Conservation (phyloP, 1,139 yeast species). For the Scheffersomyces stambukii region DNA sequence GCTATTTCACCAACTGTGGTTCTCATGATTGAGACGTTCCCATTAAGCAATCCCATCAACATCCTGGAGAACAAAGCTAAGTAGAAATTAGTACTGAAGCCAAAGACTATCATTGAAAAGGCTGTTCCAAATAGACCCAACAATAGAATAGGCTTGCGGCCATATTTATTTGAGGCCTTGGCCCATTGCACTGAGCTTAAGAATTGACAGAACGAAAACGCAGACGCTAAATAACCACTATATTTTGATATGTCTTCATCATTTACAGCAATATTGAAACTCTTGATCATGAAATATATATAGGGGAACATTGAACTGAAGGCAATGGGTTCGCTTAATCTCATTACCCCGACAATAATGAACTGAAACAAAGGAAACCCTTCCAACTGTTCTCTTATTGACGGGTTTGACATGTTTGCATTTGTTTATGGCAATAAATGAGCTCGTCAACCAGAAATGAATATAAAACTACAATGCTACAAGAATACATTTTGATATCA, state of each 20-base stretch:
- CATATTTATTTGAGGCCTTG: slow-evolving; percentile 46
- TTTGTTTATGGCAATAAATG: not conserved
- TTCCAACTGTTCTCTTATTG: slow-evolving; percentile 17
- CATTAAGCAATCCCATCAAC: slow-evolving; percentile 54
- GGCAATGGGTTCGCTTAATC: slow-evolving; percentile 60
- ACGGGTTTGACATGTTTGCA: slow-evolving; percentile 4
- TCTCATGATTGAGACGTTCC: slow-evolving; percentile 58
- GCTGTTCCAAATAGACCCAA: slow-evolving; percentile 51
- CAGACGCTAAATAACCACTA: slow-evolving; percentile 56
- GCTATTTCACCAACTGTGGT: slow-evolving; percentile 61
- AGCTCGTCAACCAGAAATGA: too few relatives aligned
- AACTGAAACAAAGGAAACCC: slow-evolving; percentile 54
- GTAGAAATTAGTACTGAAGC: slow-evolving; percentile 47
- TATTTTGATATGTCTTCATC: slow-evolving; percentile 52
- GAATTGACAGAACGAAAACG: slow-evolving; percentile 53
- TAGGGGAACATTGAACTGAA: slow-evolving; percentile 64
- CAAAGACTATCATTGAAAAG: slow-evolving; percentile 45
- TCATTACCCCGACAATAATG: slow-evolving; percentile 37
- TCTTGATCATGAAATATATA: slow-evolving; percentile 59
- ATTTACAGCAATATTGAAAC: slow-evolving; percentile 48
- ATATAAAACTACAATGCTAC: too few relatives aligned
- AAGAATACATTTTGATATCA: too few relatives aligned
- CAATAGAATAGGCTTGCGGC: slow-evolving; percentile 55
- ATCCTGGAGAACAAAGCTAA: slow-evolving; percentile 51
- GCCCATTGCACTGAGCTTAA: slow-evolving; percentile 61